Evolutionary conservation across 1,284 basidiomycete genomes (phyloP), one percentile per base, ranked within the genome.

Genomic region (Cryptococcus sp.): DNA sequence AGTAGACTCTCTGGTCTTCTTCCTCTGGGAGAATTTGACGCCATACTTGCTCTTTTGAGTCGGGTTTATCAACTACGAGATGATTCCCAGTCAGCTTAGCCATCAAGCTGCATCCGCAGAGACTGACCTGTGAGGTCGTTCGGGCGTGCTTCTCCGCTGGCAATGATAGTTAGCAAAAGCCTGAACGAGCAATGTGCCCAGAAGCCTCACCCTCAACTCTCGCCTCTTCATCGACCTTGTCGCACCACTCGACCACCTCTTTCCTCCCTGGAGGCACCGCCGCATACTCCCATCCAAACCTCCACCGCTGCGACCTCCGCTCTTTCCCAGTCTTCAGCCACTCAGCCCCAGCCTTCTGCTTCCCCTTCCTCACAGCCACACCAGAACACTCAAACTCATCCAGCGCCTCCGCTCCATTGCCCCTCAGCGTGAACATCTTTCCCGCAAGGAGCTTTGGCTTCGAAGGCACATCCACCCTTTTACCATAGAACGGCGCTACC

Each of bases 361-460:
- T 52, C 35, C 43, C 37, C 5, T 24, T 20, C 16, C n/a, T 28
- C 15, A 9, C 28, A 33, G 5, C 28, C 28, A 4, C 20, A 1
- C 59, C n/a, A 1, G 55, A 53, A 12, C 59, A 46, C 11, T 69
- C 60, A 44, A 74, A 75, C 0, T 69, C 66, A 1, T 71, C 59
- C 20, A 81, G 72, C 20, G 75, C 72, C 1, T 63, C 61, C 1
- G 80, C 65, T 36, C 69, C 63, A 36, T 73, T 71, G 2, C 77
- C 78, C 44, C 85, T 85, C 18, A 95, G 78, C 44, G 82, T 79
- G 72, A 88, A 95, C 24, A 84, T 73, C 1, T 90, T 76, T 0
- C 92, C 93, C 13, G 85, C 92, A 68, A 89, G 94, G 72, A 92
- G 88, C 65, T 86, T 82, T 0, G 87, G 79, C 15, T 79, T 77